A percentile compares a stretch with the other conserved stretches of the same genome.
Evolutionary conservation across 805 yeast species (phyloP).

Genomic region (Pichia thaimueangensis): DNA sequence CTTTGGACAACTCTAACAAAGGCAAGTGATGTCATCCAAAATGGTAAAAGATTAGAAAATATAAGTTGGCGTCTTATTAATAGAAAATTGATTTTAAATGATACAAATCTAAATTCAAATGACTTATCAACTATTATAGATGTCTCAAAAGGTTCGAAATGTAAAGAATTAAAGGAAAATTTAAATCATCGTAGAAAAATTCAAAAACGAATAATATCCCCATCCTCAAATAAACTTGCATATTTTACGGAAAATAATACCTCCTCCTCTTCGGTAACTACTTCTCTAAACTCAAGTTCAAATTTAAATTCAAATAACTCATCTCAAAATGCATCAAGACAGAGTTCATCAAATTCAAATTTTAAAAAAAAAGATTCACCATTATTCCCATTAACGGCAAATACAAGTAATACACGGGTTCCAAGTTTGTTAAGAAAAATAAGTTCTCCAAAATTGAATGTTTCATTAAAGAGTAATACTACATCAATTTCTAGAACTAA

Average conservation of each 20-base stretch:
- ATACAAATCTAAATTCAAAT: conserved; percentile 18
- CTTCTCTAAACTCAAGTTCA: neutral
- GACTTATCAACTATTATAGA: conserved; percentile 27
- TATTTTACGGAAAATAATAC: neutral
- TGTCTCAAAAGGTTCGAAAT: conserved; percentile 17
- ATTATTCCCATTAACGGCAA: neutral
- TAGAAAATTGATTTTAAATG: conserved; percentile 23
- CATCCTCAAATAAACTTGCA: neutral
- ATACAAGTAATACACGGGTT: neutral
- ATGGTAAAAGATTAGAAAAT: conserved; percentile 32
- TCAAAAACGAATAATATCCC: neutral
- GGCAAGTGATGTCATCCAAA: conserved; percentile 26
- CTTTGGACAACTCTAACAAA: conserved; percentile 37
- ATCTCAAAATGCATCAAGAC: too few relatives aligned
- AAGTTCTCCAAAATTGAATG: neutral
- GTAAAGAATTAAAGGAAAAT: conserved; percentile 5
- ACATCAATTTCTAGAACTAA: neutral
- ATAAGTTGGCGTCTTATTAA: conserved; percentile 33
- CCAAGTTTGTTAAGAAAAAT: conserved; percentile 1
- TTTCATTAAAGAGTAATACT: neutral
- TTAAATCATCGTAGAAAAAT: neutral
- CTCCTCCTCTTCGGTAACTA: neutral
- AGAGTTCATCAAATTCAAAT: too few relatives aligned
- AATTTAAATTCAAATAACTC: too few relatives aligned
- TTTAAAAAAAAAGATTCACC: too few relatives aligned